These are phyloP conservation scores for Leishmania guyanensis DNA, from an alignment of 208 protist genomes.

Conservation along the genomic window DNA sequence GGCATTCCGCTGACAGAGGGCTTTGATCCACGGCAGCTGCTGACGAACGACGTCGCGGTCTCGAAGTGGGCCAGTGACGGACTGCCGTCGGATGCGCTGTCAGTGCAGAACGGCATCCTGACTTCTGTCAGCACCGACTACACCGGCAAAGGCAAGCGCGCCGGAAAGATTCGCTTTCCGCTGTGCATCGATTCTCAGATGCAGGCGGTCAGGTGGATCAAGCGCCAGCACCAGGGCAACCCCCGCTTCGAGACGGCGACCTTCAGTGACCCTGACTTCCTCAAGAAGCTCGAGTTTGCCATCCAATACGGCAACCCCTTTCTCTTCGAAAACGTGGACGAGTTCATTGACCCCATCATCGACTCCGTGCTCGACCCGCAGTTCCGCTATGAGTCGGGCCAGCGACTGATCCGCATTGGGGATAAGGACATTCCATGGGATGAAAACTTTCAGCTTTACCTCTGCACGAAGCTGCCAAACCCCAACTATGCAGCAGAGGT, in stretches of 20 bases:
- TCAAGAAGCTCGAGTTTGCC: constrained; percentile 97
- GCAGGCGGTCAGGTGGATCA: constrained; percentile 99
- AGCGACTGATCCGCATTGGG: constrained; percentile 92
- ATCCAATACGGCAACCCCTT: constrained; percentile 98
- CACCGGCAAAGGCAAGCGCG: constrained; percentile 75
- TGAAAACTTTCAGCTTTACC: constrained; percentile 97
- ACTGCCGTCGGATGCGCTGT: constrained; percentile 98
- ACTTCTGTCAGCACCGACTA: constrained; percentile 90
- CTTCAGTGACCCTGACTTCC: constrained; percentile 97
- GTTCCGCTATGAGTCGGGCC: constrained; percentile 85
- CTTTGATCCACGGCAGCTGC: constrained; percentile 92
- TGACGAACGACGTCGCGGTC: constrained; percentile 97
- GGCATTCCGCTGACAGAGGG: constrained; percentile 90
- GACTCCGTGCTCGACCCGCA: constrained; percentile 98
- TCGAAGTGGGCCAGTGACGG: constrained; percentile 97
- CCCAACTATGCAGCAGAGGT: constrained; percentile 98
- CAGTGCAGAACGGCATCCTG: constrained; percentile 98
- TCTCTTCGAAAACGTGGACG: constrained; percentile 98
- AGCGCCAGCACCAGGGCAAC: constrained; percentile 94
- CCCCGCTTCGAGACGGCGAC: constrained; percentile 93
- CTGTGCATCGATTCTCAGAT: constrained; percentile 99
- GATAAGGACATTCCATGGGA: constrained; percentile 98
- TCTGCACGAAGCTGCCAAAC: constrained; percentile 99
- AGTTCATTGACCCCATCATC: constrained; percentile 99
- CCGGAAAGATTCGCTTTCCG: constrained; percentile 94